Percentiles rank a stretch among this genome's conserved stretches.
phyloP scores from a whole-genome alignment of 1,284 basidiomycete species.

The Ceratobasidium sp. region DNA sequence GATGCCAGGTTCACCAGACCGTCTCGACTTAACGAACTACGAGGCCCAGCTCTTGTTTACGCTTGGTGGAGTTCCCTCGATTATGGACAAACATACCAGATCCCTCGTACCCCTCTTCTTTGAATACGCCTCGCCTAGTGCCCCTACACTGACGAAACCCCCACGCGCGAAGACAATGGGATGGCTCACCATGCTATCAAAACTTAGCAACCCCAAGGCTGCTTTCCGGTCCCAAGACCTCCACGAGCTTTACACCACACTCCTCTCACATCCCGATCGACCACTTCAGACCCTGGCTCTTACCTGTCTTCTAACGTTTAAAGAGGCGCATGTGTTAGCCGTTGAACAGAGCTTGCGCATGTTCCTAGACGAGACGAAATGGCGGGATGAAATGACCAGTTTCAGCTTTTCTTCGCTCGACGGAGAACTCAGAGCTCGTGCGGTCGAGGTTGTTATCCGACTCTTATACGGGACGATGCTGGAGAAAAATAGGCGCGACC shows the following conservation, averaged over 20 bases:
- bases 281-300: slow-evolving; percentile 83
- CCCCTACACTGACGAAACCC: slow-evolving; percentile 59
- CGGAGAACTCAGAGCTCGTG: slow-evolving; percentile 71
- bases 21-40: slow-evolving; percentile 81
- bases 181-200: slow-evolving; percentile 90
- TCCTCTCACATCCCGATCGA: slow-evolving; percentile 90
- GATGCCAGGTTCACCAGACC: slow-evolving; percentile 71
- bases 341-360: slow-evolving; percentile 79
- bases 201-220: slow-evolving; percentile 92
- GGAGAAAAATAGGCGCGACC: slow-evolving; percentile 82
- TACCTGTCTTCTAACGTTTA: slow-evolving; percentile 87
- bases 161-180: slow-evolving; percentile 70
- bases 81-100: slow-evolving; percentile 88
- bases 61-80: slow-evolving; percentile 72
- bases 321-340: slow-evolving; percentile 73
- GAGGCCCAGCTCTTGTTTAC: slow-evolving; percentile 82
- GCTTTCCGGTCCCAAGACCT: slow-evolving; percentile 79
- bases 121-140: slow-evolving; percentile 63
- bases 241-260: slow-evolving; percentile 74
- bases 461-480: slow-evolving; percentile 92
- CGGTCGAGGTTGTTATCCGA: slow-evolving; percentile 81
- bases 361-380: slow-evolving; percentile 87
- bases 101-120: slow-evolving; percentile 85
- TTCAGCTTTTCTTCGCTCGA: slow-evolving; percentile 68
- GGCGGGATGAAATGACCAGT: slow-evolving; percentile 87